These are phyloP conservation scores for Zygnema cylindricum DNA, from an alignment of 139 green algal genomes.

Conservation along the genomic window DNA sequence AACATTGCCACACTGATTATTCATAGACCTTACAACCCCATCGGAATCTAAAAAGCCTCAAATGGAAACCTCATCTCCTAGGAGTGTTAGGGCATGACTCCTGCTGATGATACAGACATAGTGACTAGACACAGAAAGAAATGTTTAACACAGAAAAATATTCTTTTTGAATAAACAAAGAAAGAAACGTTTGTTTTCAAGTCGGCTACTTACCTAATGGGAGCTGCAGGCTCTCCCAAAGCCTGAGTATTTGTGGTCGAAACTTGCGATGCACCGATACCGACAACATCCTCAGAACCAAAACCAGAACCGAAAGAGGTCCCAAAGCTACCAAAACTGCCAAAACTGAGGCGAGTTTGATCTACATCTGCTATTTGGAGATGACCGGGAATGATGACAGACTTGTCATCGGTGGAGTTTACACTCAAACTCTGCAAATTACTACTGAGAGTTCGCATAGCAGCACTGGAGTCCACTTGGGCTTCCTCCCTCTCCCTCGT, in stretches of 20 bases:
- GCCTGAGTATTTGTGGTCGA: background rate
- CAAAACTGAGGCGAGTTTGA: slow-evolving; percentile 57
- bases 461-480: background rate
- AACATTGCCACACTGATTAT: no score
- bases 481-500: background rate
- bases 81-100: no score
- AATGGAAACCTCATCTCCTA: no score
- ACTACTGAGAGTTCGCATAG: background rate
- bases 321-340: slow-evolving; percentile 54
- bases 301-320: slow-evolving; percentile 37
- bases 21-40: no score
- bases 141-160: no score
- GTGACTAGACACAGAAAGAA: no score
- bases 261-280: background rate
- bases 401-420: slow-evolving; percentile 24
- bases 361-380: slow-evolving; percentile 53
- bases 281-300: background rate
- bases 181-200: no score
- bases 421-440: background rate
- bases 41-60: no score
- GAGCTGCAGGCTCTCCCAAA: background rate
- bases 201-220: background rate
- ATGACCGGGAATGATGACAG: slow-evolving; percentile 53
- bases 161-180: no score
- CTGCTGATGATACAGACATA: no score